phyloP scores from a whole-genome alignment of 148 eudicot genomes.

The Dianthus caryophyllus region DNA sequence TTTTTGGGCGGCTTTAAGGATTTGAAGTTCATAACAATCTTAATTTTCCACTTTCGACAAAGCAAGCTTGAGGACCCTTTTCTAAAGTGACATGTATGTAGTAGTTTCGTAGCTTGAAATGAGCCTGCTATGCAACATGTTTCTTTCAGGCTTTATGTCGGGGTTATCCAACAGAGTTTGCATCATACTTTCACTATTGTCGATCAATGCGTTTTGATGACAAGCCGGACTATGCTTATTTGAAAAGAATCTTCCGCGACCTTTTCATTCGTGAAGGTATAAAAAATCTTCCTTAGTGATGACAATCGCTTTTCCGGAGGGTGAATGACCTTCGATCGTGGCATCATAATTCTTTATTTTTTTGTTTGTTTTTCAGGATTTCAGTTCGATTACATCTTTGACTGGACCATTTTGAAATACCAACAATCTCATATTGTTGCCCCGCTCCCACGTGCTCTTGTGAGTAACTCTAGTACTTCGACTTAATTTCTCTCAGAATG shows the following conservation, averaged over 20 bases:
- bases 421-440: slow-evolving; percentile 76
- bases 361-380: slow-evolving; percentile 59
- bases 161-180: slow-evolving; percentile 85
- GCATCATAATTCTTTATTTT: slow-evolving; percentile 6
- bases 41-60: background rate
- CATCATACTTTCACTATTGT: slow-evolving; percentile 86
- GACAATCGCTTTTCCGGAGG: background rate
- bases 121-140: background rate
- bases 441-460: slow-evolving; percentile 75
- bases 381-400: slow-evolving; percentile 69
- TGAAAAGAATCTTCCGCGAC: slow-evolving; percentile 85
- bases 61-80: background rate
- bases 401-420: slow-evolving; percentile 65
- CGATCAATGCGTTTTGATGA: slow-evolving; percentile 87
- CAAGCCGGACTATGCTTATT: slow-evolving; percentile 85
- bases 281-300: background rate
- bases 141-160: slow-evolving; percentile 67
- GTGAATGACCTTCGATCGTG: slow-evolving; percentile 9
- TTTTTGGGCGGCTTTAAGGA: background rate
- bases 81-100: background rate
- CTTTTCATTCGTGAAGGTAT: slow-evolving; percentile 85
- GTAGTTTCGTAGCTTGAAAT: slow-evolving; percentile 1
- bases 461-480: slow-evolving; percentile 30
- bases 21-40: background rate
- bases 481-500: slow-evolving; percentile 6